These are phyloP conservation scores for Ilex asprella DNA, from an alignment of 257 asterid genomes.

Conservation along the genomic window DNA sequence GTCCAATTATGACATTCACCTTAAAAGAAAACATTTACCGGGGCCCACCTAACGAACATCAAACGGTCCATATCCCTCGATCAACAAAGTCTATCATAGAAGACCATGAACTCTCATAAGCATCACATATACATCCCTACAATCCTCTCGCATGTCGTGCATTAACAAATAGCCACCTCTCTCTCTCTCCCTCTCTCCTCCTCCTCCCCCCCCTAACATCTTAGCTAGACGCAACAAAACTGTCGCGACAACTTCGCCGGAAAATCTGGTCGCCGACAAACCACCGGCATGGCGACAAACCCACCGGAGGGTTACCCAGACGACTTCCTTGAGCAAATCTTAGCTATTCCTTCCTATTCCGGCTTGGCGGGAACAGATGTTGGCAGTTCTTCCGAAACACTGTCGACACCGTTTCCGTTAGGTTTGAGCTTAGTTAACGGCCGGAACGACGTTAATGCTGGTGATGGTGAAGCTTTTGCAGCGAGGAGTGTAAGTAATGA, in stretches of 20 bases:
- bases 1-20: no score
- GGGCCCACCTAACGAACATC: no score
- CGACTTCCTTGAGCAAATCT: slow-evolving; percentile 83
- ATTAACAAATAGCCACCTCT: background rate
- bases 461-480: slow-evolving; percentile 32
- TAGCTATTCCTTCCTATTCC: slow-evolving; percentile 57
- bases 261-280: background rate
- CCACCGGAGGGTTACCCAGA: slow-evolving; percentile 56
- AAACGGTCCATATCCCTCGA: no score
- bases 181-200: background rate
- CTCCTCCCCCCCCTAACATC: no score
- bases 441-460: slow-evolving; percentile 37
- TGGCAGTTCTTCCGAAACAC: slow-evolving; percentile 38
- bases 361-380: slow-evolving; percentile 45
- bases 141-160: no score
- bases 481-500: slow-evolving; percentile 43
- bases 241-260: slow-evolving; percentile 13
- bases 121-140: no score
- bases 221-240: no score
- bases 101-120: no score
- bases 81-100: no score
- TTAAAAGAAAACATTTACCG: no score
- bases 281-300: slow-evolving; percentile 43
- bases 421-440: slow-evolving; percentile 66
- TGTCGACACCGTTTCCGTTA: slow-evolving; percentile 58